A percentile compares a stretch with the other conserved stretches of the same genome.
Conservation (phyloP, 78 protist genomes). For the Protostelium mycophagum region DNA sequence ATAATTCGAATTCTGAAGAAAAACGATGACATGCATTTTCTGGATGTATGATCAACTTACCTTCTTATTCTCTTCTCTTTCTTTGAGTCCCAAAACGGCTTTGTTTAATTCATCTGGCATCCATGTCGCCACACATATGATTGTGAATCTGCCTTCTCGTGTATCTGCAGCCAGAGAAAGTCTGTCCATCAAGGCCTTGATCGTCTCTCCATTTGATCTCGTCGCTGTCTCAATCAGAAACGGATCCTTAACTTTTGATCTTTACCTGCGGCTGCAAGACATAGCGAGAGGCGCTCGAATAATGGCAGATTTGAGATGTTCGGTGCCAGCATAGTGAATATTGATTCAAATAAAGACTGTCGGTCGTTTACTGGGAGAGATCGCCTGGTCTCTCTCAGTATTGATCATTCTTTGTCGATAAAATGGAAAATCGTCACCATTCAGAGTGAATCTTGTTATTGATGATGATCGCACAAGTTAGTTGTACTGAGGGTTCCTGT, state of each 20-base stretch:
- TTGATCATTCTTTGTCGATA: too few relatives aligned
- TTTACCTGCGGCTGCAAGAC: not conserved
- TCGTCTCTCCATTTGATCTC: not conserved
- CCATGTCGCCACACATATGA: not conserved
- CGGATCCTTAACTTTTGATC: not conserved
- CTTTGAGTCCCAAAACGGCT: not conserved
- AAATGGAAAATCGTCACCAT: too few relatives aligned
- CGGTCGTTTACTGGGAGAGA: not conserved
- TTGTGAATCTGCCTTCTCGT: not conserved
- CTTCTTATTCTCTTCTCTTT: not conserved
- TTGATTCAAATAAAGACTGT: not conserved
- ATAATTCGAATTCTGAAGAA: too few relatives aligned
- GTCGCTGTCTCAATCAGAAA: not conserved
- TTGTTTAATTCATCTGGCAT: not conserved
- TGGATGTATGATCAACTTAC: too few relatives aligned
- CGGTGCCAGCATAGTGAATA: not conserved
- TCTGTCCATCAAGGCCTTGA: not conserved
- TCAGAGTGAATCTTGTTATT: not conserved
- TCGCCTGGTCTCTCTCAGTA: too few relatives aligned
- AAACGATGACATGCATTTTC: too few relatives aligned
- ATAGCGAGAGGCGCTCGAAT: not conserved
- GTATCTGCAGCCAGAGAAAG: not conserved
- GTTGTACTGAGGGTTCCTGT: not conserved
- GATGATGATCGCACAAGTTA: not conserved
- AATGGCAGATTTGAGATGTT: not conserved